Conservation (phyloP, 163 green algal genomes). For the Prototheca cutis region DNA sequence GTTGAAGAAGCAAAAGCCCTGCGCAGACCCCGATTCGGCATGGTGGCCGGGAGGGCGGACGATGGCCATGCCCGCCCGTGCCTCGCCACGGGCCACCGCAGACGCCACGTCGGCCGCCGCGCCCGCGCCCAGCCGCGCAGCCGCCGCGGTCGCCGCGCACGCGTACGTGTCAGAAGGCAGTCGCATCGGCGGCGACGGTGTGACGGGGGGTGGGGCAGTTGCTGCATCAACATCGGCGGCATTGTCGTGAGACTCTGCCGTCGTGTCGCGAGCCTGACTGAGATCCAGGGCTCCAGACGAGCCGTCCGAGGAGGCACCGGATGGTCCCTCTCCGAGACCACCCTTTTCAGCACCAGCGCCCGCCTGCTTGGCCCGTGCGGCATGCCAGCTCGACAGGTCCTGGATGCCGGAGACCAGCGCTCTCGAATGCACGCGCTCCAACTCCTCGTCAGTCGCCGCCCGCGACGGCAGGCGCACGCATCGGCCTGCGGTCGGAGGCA, state of each 20-base stretch:
- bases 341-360: too few relatives aligned
- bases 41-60: constrained; percentile 87
- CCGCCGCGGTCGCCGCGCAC: constrained; percentile 34
- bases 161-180: constrained; percentile 51
- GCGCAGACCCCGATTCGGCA: constrained; percentile 62
- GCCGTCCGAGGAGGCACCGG: too few relatives aligned
- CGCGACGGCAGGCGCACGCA: constrained; percentile 38
- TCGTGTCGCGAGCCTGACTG: too few relatives aligned
- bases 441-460: constrained; percentile 41
- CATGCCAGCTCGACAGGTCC: too few relatives aligned
- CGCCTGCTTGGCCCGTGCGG: too few relatives aligned
- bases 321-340: too few relatives aligned
- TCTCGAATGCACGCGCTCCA: constrained; percentile 46
- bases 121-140: constrained; percentile 52
- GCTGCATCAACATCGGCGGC: too few relatives aligned
- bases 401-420: constrained; percentile 36
- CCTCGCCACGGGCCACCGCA: constrained; percentile 30
- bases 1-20: constrained; percentile 97
- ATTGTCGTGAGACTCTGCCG: too few relatives aligned
- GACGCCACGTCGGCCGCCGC: constrained; percentile 37
- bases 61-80: constrained; percentile 49
- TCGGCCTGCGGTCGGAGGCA: constrained; percentile 18
- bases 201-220: too few relatives aligned
- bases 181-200: too few relatives aligned
- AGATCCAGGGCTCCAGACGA: too few relatives aligned